Evolutionary conservation across 1,139 yeast genomes (phyloP).

Genomic region (Debaryomycetaceae sp.): DNA sequence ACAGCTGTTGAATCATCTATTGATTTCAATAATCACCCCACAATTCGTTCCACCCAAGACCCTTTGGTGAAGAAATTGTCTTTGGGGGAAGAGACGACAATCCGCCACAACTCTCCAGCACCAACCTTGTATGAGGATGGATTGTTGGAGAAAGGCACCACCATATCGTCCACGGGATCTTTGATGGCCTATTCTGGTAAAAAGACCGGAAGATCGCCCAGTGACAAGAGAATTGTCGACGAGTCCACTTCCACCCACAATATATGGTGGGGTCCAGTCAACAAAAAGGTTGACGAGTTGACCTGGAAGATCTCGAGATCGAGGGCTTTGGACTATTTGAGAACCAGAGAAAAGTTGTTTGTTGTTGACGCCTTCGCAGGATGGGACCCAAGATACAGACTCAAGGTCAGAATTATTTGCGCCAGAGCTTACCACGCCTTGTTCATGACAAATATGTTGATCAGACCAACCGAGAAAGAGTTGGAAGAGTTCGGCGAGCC

Average conservation of each 20-base stretch:
- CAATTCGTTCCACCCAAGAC: slow-evolving; percentile 40
- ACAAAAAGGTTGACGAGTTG: slow-evolving; percentile 88
- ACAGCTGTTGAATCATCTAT: slow-evolving; percentile 47
- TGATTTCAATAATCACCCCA: slow-evolving; percentile 42
- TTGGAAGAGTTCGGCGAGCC: slow-evolving; percentile 91
- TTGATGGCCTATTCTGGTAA: slow-evolving; percentile 93
- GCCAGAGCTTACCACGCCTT: slow-evolving; percentile 98
- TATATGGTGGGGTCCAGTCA: slow-evolving; percentile 99
- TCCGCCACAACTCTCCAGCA: slow-evolving; percentile 89
- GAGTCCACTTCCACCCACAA: slow-evolving; percentile 80
- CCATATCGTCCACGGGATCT: slow-evolving; percentile 92
- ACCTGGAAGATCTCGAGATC: slow-evolving; percentile 96
- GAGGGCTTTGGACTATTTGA: slow-evolving; percentile 93
- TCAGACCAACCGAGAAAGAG: slow-evolving; percentile 91
- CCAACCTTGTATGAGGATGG: slow-evolving; percentile 96
- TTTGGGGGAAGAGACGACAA: slow-evolving; percentile 45
- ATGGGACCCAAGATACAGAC: slow-evolving; percentile 98
- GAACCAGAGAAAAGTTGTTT: slow-evolving; percentile 92
- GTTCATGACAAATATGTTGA: slow-evolving; percentile 97
- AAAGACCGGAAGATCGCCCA: slow-evolving; percentile 98
- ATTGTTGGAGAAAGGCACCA: slow-evolving; percentile 83
- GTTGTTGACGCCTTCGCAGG: slow-evolving; percentile 98
- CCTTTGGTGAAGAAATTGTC: slow-evolving; percentile 44
- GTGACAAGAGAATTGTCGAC: slow-evolving; percentile 96
- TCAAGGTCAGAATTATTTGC: slow-evolving; percentile 94